Percentiles rank a stretch among this genome's conserved stretches.
Evolutionary conservation across 2,329 filamentous ascomycete genomes (phyloP).

Genomic region (Aspergillus sp.): DNA sequence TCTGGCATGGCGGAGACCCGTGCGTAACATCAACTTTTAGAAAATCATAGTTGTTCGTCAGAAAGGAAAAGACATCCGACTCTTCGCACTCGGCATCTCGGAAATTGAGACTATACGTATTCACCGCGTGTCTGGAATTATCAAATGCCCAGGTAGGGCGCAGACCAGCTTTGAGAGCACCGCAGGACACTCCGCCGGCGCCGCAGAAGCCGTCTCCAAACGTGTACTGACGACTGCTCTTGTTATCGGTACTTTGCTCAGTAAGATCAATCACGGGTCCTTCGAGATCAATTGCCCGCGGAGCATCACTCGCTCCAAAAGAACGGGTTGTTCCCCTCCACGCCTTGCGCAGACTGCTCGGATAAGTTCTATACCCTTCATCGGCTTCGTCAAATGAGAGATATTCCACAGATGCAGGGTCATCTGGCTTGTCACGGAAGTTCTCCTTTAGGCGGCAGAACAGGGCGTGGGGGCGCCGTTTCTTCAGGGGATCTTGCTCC

Average conservation of each 20-base stretch:
- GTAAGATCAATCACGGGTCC: constrained; percentile 27
- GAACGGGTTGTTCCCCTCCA: constrained; percentile 38
- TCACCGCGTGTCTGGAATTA: constrained; percentile 56
- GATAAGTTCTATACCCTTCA: constrained; percentile 12
- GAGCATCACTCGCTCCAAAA: constrained; percentile 30
- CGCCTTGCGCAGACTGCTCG: constrained; percentile 26
- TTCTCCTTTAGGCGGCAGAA: constrained; percentile 38
- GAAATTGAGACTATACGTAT: constrained; percentile 64
- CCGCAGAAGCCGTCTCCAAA: constrained; percentile 74
- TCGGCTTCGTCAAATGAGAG: constrained; percentile 36
- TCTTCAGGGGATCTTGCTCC: constrained; percentile 30
- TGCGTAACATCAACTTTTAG: constrained; percentile 69
- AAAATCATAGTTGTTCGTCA: constrained; percentile 33
- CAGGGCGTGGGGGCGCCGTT: constrained; percentile 28
- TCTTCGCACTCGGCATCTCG: constrained; percentile 38
- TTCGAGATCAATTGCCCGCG: constrained; percentile 17
- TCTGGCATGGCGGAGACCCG: constrained; percentile 75
- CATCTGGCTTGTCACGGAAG: constrained; percentile 16
- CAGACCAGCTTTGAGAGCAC: constrained; percentile 54
- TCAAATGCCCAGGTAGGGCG: constrained; percentile 66
- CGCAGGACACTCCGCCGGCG: constrained; percentile 58
- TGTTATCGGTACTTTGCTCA: constrained; percentile 23
- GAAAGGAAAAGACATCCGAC: constrained; percentile 50
- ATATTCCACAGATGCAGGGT: constrained; percentile 32
- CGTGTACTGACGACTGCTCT: constrained; percentile 54